These are phyloP conservation scores for Leishmania turanica DNA, from an alignment of 208 protist species.

Conservation along the genomic window DNA sequence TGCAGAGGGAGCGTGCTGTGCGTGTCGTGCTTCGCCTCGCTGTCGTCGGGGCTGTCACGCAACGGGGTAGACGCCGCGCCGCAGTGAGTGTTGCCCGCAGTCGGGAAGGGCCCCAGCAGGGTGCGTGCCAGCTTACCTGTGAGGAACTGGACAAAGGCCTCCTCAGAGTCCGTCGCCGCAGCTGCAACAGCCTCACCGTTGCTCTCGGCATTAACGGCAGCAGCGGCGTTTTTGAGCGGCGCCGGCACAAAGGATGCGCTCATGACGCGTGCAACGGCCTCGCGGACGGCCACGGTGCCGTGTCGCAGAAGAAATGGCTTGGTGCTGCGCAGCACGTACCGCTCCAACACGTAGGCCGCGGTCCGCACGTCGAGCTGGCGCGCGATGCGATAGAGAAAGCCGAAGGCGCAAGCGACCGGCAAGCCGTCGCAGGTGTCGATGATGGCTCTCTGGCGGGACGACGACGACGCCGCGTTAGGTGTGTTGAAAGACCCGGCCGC, in stretches of 20 bases:
- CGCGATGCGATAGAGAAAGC: constrained; percentile 50
- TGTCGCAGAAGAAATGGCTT: constrained; percentile 41
- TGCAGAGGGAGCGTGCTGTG: not conserved
- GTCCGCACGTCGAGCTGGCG: constrained; percentile 25
- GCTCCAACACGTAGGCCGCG: constrained; percentile 38
- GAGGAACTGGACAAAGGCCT: constrained; percentile 15
- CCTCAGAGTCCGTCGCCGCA: constrained; percentile 1
- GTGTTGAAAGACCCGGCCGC: not conserved
- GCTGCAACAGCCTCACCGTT: not conserved
- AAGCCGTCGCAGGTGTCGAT: constrained; percentile 38
- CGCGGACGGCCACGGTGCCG: constrained; percentile 57
- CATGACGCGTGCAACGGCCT: constrained; percentile 65
- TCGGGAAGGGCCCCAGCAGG: not conserved
- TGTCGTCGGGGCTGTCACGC: not conserved
- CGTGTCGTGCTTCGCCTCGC: not conserved
- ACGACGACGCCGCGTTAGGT: not conserved
- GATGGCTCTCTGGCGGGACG: constrained; percentile 33
- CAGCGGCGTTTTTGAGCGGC: not conserved
- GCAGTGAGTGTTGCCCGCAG: not conserved
- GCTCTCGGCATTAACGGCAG: not conserved
- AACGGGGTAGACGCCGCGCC: not conserved
- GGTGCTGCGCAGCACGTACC: constrained; percentile 52
- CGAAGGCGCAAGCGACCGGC: constrained; percentile 54
- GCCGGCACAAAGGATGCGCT: constrained; percentile 17
- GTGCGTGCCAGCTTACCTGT: not conserved